Evolutionary conservation across 495 filamentous ascomycete genomes (phyloP).

Genomic region (Talaromyces wortmannii): DNA sequence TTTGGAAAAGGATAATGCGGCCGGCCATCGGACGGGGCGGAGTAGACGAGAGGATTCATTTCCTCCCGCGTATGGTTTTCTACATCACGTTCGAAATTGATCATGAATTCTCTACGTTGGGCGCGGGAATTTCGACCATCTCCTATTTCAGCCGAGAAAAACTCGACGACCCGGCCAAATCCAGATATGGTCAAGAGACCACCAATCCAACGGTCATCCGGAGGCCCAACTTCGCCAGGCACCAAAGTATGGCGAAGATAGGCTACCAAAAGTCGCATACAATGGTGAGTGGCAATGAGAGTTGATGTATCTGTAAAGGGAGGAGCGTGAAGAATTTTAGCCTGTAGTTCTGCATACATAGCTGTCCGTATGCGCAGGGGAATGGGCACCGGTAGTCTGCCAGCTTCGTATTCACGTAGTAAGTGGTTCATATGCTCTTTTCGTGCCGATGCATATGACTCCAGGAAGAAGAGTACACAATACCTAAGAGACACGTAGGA

Average conservation of each 20-base stretch:
- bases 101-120: conserved; percentile 41
- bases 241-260: conserved; percentile 27
- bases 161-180: conserved; percentile 33
- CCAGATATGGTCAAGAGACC: conserved; percentile 36
- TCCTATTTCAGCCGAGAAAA: conserved; percentile 40
- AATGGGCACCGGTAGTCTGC: conserved; percentile 30
- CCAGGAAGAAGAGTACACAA: conserved; percentile 34
- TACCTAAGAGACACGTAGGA: conserved; percentile 19
- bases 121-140: conserved; percentile 34
- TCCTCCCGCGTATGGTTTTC: conserved; percentile 28
- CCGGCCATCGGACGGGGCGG: conserved; percentile 20
- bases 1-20: conserved; percentile 22
- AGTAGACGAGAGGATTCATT: conserved; percentile 33
- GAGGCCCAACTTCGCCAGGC: conserved; percentile 17
- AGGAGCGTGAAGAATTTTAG: conserved; percentile 31
- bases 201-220: conserved; percentile 37
- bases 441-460: conserved; percentile 31
- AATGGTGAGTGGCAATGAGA: conserved; percentile 38
- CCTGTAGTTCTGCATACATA: conserved; percentile 33
- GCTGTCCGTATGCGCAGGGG: conserved; percentile 21
- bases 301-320: conserved; percentile 37
- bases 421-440: conserved; percentile 35
- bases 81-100: conserved; percentile 36
- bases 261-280: conserved; percentile 34
- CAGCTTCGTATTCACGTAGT: conserved; percentile 33